Evolutionary conservation across 768 basidiomycete genomes (phyloP), one percentile per base, ranked within the genome.

Genomic region (Suillus weaverae): DNA sequence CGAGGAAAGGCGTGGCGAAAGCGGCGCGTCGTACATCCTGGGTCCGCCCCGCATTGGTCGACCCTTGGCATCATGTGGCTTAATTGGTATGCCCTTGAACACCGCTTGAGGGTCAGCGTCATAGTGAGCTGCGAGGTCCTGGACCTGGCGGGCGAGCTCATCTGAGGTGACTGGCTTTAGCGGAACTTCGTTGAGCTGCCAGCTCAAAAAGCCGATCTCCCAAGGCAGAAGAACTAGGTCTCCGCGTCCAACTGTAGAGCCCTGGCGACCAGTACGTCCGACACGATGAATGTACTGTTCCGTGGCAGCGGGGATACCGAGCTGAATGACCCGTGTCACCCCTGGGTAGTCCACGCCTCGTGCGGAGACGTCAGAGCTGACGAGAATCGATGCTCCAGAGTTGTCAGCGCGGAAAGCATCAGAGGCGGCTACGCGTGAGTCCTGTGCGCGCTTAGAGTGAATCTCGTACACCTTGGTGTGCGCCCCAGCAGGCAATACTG

Each of bases 331-430:
- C 44, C 95, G 88, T 0, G 92, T 93, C 26, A 95, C 91, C 22
- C 85, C 87, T 9, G 94, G 94, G 73, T 96, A 97, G 74, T 97
- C 93, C 53, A 96, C 85, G 18, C 93, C 93, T 64, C 94, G 86
- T 26, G 94, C 93, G 35, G 92, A 95, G 6, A 97, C 88, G 69
- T 97, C 95, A 1, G 94, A 95, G 4, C 89, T 91, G 69, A 97
- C 81, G 60, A 97, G 84, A 36, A 97, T 80, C 0, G 88, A 84
- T 5, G 81, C 81, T 2, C 77, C 72, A 20, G 1, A 66, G n/a
- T 35, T 55, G 39, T 60, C 66, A 41, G 62, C 60, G 63, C 88
- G 81, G 83, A 94, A 96, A 13, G 67, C 60, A 16, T 84, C 81
- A 2, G 90, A 90, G 0, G 87, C 83, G 4, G 69, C 71, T 8